These are phyloP conservation scores for Paracoccidioides lutzii DNA, from an alignment of 2,329 filamentous ascomycete genomes.

Conservation along the genomic window DNA sequence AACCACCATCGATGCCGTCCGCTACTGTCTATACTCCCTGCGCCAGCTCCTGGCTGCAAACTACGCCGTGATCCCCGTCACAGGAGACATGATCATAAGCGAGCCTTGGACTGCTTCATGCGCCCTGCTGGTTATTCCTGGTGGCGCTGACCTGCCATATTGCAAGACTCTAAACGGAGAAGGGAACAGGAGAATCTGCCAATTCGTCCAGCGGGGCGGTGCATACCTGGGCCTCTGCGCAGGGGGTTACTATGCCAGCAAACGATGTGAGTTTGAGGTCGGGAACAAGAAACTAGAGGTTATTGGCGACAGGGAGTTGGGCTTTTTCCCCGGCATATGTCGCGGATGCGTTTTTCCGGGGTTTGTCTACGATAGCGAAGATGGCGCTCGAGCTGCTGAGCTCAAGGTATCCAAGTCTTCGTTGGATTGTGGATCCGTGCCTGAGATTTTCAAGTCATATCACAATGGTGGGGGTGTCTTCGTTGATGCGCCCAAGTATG, in stretches of 20 bases:
- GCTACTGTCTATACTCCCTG: conserved; percentile 76
- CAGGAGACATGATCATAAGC: conserved; percentile 63
- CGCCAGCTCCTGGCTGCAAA: conserved; percentile 74
- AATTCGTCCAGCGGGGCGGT: conserved; percentile 77
- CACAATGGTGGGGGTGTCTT: conserved; percentile 95
- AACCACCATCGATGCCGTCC: conserved; percentile 74
- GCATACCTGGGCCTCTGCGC: conserved; percentile 85
- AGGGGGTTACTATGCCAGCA: conserved; percentile 79
- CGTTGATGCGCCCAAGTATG: conserved; percentile 56
- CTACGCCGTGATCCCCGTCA: conserved; percentile 84
- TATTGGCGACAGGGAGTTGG: conserved; percentile 69
- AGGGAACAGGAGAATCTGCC: conserved; percentile 70
- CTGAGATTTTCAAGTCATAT: conserved; percentile 59
- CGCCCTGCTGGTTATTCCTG: conserved; percentile 80
- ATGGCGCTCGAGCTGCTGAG: conserved; percentile 60
- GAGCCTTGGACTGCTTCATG: conserved; percentile 86
- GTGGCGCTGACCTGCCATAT: conserved; percentile 87
- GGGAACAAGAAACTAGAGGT: conserved; percentile 73
- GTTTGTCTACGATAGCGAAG: conserved; percentile 82
- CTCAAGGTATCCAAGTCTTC: conserved; percentile 51
- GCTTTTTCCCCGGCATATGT: conserved; percentile 76
- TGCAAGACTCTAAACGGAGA: conserved; percentile 75
- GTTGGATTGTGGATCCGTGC: conserved; percentile 42
- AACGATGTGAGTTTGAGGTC: conserved; percentile 80
- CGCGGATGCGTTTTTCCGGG: conserved; percentile 77